Base-by-base conservation (phyloP, 2,329 filamentous ascomycete genomes). In the Orbilia oligospora region DNA sequence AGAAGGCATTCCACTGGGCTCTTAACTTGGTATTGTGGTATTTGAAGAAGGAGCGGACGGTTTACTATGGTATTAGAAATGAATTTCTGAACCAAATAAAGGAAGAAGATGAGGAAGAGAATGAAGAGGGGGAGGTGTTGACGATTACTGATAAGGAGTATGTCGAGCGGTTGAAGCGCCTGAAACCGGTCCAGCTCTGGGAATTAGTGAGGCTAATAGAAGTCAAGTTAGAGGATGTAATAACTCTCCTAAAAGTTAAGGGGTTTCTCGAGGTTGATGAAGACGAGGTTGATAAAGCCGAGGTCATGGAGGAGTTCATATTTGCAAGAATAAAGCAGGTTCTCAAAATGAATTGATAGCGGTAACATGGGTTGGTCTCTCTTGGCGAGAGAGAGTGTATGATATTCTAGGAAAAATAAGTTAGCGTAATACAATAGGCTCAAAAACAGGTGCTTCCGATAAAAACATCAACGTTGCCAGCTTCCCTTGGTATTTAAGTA, bases 11-110 rank as follows among this genome's bases (percentile, higher is more conserved):
- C 9, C 49, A 67, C 4, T 77, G 67, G 73, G 30, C 22, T 5
- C 61, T 77, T 27, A 22, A 68, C 10, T 36, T 77, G n/a, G 63
- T 77, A 14, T 16, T n/a, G n/a, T 77, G 67, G 73, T 49, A 77
- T 22, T 20, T 77, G 3, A 48, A 10, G 41, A 48, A 64, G 14
- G 44, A 71, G 3, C 41, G 61, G 16, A 63, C 36, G 14, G 58
- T 77, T 0, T 77, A 67, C n/a, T 77, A 67, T 36, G 73, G 67
- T 4, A 64, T 77, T 18, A 61, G n/a, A 14, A 16, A 41, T 3
- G 36, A 9, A 16, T 61, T 61, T 9, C 9, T 41, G 10, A 24
- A 24, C 18, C 33, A 41, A 61, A 18, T 4, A 44, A 9, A 33
- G 41, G 12, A 66, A 68, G 10, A 67, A 68, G n/a, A 14, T 30